Percentiles rank a stretch among this genome's conserved stretches.
phyloP scores from a whole-genome alignment of 192 early-diverging fungal species.

The Podochytrium sp. region DNA sequence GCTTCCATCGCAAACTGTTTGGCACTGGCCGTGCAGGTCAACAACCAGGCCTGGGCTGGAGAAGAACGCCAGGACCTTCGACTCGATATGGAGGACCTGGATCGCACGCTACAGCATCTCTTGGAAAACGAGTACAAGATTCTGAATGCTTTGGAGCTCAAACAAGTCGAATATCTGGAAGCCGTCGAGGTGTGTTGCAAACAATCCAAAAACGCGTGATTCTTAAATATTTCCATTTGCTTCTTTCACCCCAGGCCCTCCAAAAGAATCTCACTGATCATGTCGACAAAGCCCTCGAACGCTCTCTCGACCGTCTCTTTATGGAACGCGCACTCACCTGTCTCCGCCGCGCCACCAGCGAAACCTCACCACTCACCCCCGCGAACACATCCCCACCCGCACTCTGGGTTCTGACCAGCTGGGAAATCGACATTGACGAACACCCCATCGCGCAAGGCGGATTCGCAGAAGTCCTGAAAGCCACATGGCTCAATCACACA shows the following conservation, averaged over 20 bases:
- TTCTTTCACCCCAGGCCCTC: conserved; percentile 25
- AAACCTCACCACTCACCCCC: neutral
- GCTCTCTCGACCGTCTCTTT: conserved; percentile 28
- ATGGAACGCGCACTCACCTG: conserved; percentile 32
- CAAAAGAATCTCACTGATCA: conserved; percentile 29
- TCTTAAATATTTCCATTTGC: too few species aligned
- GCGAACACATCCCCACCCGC: neutral
- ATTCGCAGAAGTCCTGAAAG: conserved; percentile 42
- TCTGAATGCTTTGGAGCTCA: conserved; percentile 32
- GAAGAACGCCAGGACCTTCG: conserved; percentile 35
- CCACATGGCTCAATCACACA: conserved; percentile 41
- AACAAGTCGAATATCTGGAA: conserved; percentile 37
- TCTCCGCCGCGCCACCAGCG: conserved; percentile 21
- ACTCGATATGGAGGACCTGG: conserved; percentile 33
- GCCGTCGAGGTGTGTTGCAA: conserved; percentile 31
- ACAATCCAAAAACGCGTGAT: neutral
- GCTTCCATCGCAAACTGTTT: conserved; percentile 12
- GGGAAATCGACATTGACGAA: conserved; percentile 42
- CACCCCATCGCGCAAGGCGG: conserved; percentile 37
- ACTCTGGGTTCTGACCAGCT: conserved; percentile 39
- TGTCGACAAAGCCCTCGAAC: conserved; percentile 18
- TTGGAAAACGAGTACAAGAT: conserved; percentile 43
- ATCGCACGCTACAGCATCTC: conserved; percentile 35
- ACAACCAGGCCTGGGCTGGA: conserved; percentile 27
- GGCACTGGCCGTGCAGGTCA: conserved; percentile 14